These are phyloP conservation scores for Orbilia brochopaga DNA, from an alignment of 2,329 filamentous ascomycete species.

Conservation along the genomic window DNA sequence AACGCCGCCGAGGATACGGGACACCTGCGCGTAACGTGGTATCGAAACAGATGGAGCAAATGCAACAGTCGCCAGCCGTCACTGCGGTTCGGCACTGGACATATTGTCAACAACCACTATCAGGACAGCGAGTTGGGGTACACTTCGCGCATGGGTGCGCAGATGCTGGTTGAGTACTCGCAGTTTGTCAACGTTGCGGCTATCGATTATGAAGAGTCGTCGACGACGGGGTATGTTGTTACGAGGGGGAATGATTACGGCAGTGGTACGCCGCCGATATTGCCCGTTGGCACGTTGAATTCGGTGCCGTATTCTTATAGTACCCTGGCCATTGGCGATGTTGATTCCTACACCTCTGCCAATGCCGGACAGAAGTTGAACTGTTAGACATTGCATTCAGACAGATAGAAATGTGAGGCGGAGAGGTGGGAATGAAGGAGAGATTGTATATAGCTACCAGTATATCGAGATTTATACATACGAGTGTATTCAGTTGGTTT, in stretches of 20 bases:
- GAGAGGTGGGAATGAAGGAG: no score
- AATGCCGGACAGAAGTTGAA: constrained; percentile 44
- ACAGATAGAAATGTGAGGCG: no score
- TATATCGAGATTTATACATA: no score
- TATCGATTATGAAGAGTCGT: constrained; percentile 37
- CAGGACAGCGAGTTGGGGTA: constrained; percentile 62
- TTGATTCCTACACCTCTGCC: constrained; percentile 30
- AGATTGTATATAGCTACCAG: no score
- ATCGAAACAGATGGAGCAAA: constrained; percentile 69
- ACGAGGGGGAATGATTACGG: constrained; percentile 62
- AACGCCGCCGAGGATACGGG: constrained; percentile 57
- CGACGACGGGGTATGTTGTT: constrained; percentile 60
- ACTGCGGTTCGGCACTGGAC: constrained; percentile 70
- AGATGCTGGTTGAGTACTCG: constrained; percentile 66
- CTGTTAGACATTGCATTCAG: constrained; percentile 21
- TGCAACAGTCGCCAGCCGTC: constrained; percentile 69
- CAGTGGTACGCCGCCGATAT: constrained; percentile 60
- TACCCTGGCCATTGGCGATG: constrained; percentile 20
- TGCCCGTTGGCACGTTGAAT: constrained; percentile 63
- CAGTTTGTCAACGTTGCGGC: constrained; percentile 55
- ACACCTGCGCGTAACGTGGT: constrained; percentile 68
- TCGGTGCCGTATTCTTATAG: constrained; percentile 64
- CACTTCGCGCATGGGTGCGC: constrained; percentile 65
- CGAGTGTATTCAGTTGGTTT: no score
- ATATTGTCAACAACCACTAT: constrained; percentile 66